Evolutionary conservation across 2,329 filamentous ascomycete genomes (phyloP).

Genomic region (Thelonectria rubi): DNA sequence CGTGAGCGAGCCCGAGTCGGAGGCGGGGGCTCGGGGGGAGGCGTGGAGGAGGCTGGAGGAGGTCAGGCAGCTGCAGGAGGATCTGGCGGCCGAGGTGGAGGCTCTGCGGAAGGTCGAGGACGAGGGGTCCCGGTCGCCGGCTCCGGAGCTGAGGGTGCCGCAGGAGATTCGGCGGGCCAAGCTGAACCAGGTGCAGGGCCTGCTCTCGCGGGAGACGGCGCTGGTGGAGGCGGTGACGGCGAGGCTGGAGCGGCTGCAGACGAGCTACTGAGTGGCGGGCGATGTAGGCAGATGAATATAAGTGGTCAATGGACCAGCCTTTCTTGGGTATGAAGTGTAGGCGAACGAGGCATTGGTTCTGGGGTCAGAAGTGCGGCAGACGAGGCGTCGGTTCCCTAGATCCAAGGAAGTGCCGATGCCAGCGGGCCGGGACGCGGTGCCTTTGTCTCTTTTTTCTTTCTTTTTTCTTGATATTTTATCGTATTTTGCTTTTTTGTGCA

Average conservation of each 20-base stretch:
- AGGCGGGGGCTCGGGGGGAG: conserved; percentile 51
- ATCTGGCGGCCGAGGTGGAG: conserved; percentile 62
- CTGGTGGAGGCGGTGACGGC: conserved; percentile 73
- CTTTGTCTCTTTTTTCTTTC: too few species aligned
- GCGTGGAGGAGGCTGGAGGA: conserved; percentile 67
- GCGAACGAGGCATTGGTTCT: too few species aligned
- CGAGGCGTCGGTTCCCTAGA: too few species aligned
- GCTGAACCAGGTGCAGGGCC: conserved; percentile 68
- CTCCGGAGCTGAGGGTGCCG: conserved; percentile 61
- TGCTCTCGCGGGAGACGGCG: conserved; percentile 73
- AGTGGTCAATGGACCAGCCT: too few species aligned
- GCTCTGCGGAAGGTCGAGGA: conserved; percentile 50
- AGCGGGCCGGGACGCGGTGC: too few species aligned
- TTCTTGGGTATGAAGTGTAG: too few species aligned
- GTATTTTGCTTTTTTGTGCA: not conserved
- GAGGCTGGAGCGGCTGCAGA: conserved; percentile 66
- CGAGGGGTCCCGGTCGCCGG: conserved; percentile 27
- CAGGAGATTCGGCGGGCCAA: conserved; percentile 70
- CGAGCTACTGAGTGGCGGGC: conserved; percentile 31
- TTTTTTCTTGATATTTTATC: not conserved
- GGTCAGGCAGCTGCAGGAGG: conserved; percentile 62
- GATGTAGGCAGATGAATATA: not conserved
- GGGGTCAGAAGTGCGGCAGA: too few species aligned
- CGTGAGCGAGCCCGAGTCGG: conserved; percentile 50
- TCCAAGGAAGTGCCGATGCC: too few species aligned